Evolutionary conservation across 768 basidiomycete species (phyloP).

Genomic region (Lactarius evosmus): DNA sequence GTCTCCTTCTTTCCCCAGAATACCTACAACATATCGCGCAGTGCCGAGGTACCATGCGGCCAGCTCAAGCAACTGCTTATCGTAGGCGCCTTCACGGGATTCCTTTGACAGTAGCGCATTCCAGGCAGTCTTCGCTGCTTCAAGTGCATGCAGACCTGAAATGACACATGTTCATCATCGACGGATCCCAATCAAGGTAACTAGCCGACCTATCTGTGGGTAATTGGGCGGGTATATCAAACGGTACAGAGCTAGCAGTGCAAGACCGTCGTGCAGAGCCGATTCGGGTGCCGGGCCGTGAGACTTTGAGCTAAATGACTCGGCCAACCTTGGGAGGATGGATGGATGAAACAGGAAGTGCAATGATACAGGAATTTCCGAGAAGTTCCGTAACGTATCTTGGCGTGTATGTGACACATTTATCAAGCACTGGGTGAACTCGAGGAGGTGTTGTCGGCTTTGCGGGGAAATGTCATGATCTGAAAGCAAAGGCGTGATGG

Average conservation of each 20-base stretch:
- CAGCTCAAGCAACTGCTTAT: slow-evolving; percentile 1
- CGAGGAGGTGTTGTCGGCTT: slow-evolving; percentile 38
- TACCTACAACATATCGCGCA: not conserved
- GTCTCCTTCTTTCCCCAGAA: slow-evolving; percentile 25
- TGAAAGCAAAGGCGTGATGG: slow-evolving; percentile 38
- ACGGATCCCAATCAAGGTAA: not conserved
- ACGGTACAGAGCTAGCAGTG: slow-evolving; percentile 62
- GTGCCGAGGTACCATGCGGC: slow-evolving; percentile 13
- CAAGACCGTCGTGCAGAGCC: slow-evolving; percentile 53
- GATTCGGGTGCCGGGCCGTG: slow-evolving; percentile 57
- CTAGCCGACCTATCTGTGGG: slow-evolving; percentile 69
- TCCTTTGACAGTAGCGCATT: slow-evolving; percentile 48
- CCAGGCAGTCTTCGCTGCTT: slow-evolving; percentile 76
- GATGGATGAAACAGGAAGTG: slow-evolving; percentile 50
- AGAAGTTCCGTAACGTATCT: slow-evolving; percentile 29
- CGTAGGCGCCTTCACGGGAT: not conserved
- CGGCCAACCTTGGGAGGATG: slow-evolving; percentile 56
- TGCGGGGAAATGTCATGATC: slow-evolving; percentile 37
- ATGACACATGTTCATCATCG: not conserved
- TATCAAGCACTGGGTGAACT: slow-evolving; percentile 22
- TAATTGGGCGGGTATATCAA: slow-evolving; percentile 73
- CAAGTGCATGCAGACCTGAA: slow-evolving; percentile 70
- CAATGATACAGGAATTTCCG: slow-evolving; percentile 43
- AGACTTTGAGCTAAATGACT: slow-evolving; percentile 63
- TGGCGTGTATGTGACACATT: slow-evolving; percentile 13